Evolutionary conservation across 257 asterid species (phyloP), one percentile per base, ranked within the genome.

Genomic region (Agastache rugosa): DNA sequence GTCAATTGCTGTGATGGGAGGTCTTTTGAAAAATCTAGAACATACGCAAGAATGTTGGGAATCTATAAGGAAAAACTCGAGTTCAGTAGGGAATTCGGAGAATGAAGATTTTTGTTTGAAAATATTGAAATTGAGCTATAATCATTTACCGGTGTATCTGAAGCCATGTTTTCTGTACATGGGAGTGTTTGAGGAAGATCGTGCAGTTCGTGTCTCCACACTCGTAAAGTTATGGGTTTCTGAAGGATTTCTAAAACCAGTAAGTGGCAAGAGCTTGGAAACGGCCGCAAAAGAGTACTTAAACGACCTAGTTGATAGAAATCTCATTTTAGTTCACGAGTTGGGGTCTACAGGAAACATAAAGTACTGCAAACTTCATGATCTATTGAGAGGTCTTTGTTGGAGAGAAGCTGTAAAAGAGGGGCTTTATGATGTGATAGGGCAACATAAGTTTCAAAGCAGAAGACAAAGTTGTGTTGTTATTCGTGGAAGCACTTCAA

Each of bases 1-100:
- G 41, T 25, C 75, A 3, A 76, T 76, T 27, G 34, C 12, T 25
- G 67, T 61, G 47, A 61, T 61, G 1, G 77, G 71, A 22, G 63
- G 77, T 1, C 37, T 74, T 0, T 71, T 74, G 3, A 16, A 27
- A 31, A 47, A 42, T 29, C 23, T 50, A 17, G 56, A 50, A 15
- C 58, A 3, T 12, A 22, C 66, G 4, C 34, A 4, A 11, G 42
- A 74, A 39, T 10, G 25, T 27, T 51, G 78, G 72, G 11, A 63
- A 64, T 12, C 42, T 74, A 35, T 74, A 12, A 48, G 35, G 0
- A n/a, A 60, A 15, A 12, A 72, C 8, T 7, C 61, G 37, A 59
- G 39, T n/a, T n/a, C 69, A 31, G 2, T 59, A 10, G 47, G 29
- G 50, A 45, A 27, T 62, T 41, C 6, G 22, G 61, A 72, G 22